These are phyloP conservation scores for Nemania serpens DNA, from an alignment of 2,329 filamentous ascomycete genomes.

Conservation along the genomic window DNA sequence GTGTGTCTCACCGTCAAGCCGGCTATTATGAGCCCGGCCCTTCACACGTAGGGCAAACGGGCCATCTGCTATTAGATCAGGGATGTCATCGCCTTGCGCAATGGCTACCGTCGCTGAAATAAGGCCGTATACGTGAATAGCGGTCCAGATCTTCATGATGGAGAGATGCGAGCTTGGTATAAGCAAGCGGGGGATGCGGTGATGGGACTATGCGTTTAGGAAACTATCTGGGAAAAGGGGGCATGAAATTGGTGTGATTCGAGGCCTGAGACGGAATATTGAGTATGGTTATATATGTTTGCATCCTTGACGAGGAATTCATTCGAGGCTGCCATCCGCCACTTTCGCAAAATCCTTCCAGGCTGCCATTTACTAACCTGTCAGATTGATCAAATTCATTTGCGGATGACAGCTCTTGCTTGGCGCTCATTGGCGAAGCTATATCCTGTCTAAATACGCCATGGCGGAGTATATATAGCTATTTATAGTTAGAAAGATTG, in stretches of 20 bases:
- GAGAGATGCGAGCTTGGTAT: neutral
- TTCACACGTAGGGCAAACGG: slow-evolving; percentile 16
- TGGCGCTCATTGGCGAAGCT: neutral
- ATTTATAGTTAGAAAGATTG: no score
- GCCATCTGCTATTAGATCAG: slow-evolving; percentile 11
- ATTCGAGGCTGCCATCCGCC: neutral
- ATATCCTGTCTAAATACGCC: no score
- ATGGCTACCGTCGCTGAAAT: neutral
- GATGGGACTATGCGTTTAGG: neutral
- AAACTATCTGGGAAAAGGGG: neutral
- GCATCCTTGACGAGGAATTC: no score
- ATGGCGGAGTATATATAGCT: no score
- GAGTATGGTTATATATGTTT: no score
- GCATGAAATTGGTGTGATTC: neutral
- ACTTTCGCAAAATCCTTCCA: neutral
- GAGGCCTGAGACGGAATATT: no score
- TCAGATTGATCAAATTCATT: neutral
- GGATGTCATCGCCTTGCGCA: slow-evolving; percentile 3
- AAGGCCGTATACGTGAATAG: neutral
- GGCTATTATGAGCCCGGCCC: neutral
- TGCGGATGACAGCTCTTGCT: neutral
- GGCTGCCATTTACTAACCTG: slow-evolving; percentile 9
- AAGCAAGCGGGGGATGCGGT: no score
- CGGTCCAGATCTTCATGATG: neutral
- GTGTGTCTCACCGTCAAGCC: slow-evolving; percentile 8